Conservation (phyloP, 116 monocot genomes). For the Zostera marina region DNA sequence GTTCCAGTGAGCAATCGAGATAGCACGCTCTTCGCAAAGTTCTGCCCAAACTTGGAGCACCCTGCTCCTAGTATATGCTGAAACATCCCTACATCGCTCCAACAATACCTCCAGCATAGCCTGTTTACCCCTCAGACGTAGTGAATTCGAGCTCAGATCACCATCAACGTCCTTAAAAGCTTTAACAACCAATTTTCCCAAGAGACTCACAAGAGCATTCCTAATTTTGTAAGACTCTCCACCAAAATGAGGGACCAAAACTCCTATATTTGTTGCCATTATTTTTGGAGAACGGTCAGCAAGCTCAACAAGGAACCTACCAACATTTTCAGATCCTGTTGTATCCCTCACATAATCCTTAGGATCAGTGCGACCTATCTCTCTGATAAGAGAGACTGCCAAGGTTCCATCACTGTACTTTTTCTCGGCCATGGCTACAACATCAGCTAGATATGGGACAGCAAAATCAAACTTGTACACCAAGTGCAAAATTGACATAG, state of each 20-base stretch:
- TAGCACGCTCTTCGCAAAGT: slow-evolving; percentile 71
- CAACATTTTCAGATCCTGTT: slow-evolving; percentile 81
- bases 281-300: slow-evolving; percentile 64
- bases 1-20: slow-evolving; percentile 94
- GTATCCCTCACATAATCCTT: slow-evolving; percentile 80
- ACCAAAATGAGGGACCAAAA: slow-evolving; percentile 88
- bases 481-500: slow-evolving; percentile 69
- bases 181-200: slow-evolving; percentile 73
- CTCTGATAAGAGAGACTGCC: slow-evolving; percentile 50
- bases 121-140: slow-evolving; percentile 61
- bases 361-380: slow-evolving; percentile 69
- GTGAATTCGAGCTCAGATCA: slow-evolving; percentile 43
- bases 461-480: slow-evolving; percentile 80
- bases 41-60: slow-evolving; percentile 97
- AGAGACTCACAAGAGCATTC: slow-evolving; percentile 79
- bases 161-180: slow-evolving; percentile 78
- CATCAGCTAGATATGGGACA: slow-evolving; percentile 48
- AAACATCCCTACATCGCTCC: slow-evolving; percentile 85
- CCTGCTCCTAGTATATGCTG: slow-evolving; percentile 91
- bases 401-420: slow-evolving; percentile 78
- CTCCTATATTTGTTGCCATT: slow-evolving; percentile 75
- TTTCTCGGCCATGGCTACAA: slow-evolving; percentile 47
- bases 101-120: slow-evolving; percentile 87
- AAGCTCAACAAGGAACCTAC: slow-evolving; percentile 83
- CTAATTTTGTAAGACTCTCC: slow-evolving; percentile 98